phyloP scores from a whole-genome alignment of 768 basidiomycete genomes.

The Amanita thiersii region DNA sequence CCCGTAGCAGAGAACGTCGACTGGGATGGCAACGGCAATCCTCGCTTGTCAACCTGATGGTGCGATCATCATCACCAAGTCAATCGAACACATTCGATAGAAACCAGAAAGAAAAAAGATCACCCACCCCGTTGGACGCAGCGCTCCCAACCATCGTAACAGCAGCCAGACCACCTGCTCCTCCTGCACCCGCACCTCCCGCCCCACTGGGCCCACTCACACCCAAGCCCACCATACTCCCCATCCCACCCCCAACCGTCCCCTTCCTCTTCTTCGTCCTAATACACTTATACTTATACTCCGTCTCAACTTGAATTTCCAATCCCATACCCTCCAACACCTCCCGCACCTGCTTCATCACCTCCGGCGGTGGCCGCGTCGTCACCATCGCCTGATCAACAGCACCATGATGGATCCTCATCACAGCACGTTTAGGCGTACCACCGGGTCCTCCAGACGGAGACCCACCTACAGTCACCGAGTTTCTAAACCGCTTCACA shows the following conservation, averaged over 20 bases:
- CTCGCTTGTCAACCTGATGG: conserved; percentile 78
- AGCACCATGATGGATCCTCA: conserved; percentile 86
- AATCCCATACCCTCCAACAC: conserved; percentile 87
- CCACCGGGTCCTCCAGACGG: conserved; percentile 19
- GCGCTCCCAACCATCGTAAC: conserved; percentile 76
- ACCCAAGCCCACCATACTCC: conserved; percentile 20
- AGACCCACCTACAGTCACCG: conserved; percentile 35
- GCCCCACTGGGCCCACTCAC: conserved; percentile 11
- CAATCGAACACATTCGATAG: neutral
- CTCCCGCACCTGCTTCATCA: conserved; percentile 76
- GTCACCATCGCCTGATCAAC: conserved; percentile 90
- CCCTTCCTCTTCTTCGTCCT: conserved; percentile 68
- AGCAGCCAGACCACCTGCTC: conserved; percentile 50
- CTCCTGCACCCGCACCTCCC: conserved; percentile 18
- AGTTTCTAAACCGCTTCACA: conserved; percentile 41
- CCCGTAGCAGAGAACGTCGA: conserved; percentile 59
- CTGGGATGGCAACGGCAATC: conserved; percentile 76
- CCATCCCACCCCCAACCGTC: conserved; percentile 29
- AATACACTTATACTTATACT: conserved; percentile 85
- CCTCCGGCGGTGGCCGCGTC: conserved; percentile 73
- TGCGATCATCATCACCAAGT: conserved; percentile 5
- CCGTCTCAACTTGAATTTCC: conserved; percentile 80
- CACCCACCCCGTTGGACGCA: conserved; percentile 78
- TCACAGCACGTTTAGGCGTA: conserved; percentile 29
- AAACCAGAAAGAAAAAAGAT: neutral